A percentile compares a stretch with the other conserved stretches of the same genome.
These are phyloP conservation scores for Cladosporium velox DNA, from an alignment of 2,329 filamentous ascomycete genomes.

Conservation along the genomic window DNA sequence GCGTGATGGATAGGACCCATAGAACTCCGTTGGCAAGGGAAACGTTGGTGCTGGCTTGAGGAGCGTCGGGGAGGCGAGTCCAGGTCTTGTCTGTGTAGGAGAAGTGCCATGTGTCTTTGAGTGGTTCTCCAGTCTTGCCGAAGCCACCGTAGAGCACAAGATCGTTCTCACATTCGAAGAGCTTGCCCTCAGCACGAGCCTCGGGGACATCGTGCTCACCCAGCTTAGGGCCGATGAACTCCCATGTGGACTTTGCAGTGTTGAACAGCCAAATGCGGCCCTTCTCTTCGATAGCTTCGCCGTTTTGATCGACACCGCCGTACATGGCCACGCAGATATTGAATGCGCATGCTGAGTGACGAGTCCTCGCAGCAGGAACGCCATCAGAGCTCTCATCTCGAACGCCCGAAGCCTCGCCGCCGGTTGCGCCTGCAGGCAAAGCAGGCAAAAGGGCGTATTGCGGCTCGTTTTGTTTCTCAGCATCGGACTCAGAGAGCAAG, in stretches of 20 bases:
- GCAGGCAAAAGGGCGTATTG: constrained; percentile 49
- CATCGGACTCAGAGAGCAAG: constrained; percentile 29
- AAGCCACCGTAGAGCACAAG: constrained; percentile 35
- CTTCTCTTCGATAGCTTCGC: constrained; percentile 39
- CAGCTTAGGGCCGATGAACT: constrained; percentile 27
- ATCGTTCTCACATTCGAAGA: constrained; percentile 35
- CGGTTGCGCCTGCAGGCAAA: constrained; percentile 30
- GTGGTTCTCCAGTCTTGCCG: constrained; percentile 26
- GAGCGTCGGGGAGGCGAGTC: constrained; percentile 34
- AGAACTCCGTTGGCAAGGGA: constrained; percentile 41
- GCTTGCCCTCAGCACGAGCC: constrained; percentile 30
- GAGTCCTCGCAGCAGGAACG: constrained; percentile 40
- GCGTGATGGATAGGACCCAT: constrained; percentile 43
- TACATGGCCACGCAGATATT: constrained; percentile 44
- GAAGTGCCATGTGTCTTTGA: constrained; percentile 38
- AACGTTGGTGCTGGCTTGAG: constrained; percentile 38
- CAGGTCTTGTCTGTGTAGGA: constrained; percentile 31
- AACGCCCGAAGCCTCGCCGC: constrained; percentile 11
- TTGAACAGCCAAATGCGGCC: constrained; percentile 47
- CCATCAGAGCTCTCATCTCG: constrained; percentile 5
- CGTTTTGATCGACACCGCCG: constrained; percentile 40
- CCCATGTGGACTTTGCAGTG: constrained; percentile 35
- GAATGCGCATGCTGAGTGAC: constrained; percentile 45
- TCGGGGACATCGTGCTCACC: constrained; percentile 31
- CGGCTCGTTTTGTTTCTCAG: constrained; percentile 35